phyloP scores from a whole-genome alignment of 208 protist genomes.

The Trypanosoma mega region DNA sequence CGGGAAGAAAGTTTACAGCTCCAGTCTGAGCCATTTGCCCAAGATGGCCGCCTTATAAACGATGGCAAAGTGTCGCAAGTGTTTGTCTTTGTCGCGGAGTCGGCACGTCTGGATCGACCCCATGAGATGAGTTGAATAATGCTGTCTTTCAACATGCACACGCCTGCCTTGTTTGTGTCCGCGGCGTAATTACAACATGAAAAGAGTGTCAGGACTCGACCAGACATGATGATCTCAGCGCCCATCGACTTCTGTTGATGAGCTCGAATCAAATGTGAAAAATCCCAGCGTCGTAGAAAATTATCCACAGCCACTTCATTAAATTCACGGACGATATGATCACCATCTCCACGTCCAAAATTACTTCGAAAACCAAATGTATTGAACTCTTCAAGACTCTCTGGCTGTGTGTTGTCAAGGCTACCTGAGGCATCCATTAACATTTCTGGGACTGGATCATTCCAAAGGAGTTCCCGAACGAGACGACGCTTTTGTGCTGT shows the following conservation, averaged over 20 bases:
- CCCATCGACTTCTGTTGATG: conserved; percentile 34
- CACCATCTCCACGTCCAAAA: conserved; percentile 16
- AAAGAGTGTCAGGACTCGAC: conserved; percentile 41
- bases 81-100: too few relatives aligned
- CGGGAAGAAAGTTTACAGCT: too few relatives aligned
- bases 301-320: conserved; percentile 34
- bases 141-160: conserved; percentile 29
- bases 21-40: too few relatives aligned
- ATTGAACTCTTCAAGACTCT: conserved; percentile 7
- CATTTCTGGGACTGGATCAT: conserved; percentile 29
- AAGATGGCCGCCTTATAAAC: too few relatives aligned
- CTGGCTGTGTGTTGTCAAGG: background rate
- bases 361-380: conserved; percentile 44
- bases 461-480: conserved; percentile 74
- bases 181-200: conserved; percentile 38
- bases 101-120: too few relatives aligned
- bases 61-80: too few relatives aligned
- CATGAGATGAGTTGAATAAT: conserved; percentile 40
- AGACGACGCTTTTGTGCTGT: conserved; percentile 42
- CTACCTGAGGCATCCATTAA: background rate
- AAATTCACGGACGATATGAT: conserved; percentile 52
- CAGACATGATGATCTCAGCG: conserved; percentile 22
- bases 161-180: conserved; percentile 33
- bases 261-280: conserved; percentile 55
- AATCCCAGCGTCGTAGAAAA: conserved; percentile 60